A percentile compares a stretch with the other conserved stretches of the same genome.
phyloP scores from a whole-genome alignment of 2,329 filamentous ascomycete genomes.

The Hypoxylon sp. region DNA sequence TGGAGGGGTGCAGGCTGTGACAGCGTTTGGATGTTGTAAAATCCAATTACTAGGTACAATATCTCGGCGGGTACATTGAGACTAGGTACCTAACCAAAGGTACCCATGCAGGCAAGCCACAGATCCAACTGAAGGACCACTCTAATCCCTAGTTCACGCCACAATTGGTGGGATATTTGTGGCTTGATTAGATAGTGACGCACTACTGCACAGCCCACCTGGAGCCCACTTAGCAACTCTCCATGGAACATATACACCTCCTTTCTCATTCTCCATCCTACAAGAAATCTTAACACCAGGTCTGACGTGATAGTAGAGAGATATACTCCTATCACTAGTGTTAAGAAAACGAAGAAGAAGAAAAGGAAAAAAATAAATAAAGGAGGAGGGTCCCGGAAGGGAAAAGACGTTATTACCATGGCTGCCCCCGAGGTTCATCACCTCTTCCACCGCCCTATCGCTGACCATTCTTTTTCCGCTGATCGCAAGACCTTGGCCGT shows the following conservation, averaged over 20 bases:
- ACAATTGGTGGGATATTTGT: constrained; percentile 11
- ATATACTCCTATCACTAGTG: constrained; percentile 83
- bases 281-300: constrained; percentile 14
- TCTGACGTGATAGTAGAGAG: constrained; percentile 91
- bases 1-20: constrained; percentile 3
- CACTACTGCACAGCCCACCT: constrained; percentile 13
- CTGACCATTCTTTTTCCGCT: constrained; percentile 97
- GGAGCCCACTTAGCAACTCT: background rate
- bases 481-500: constrained; percentile 92
- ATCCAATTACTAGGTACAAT: background rate
- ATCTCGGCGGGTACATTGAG: background rate
- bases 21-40: constrained; percentile 9
- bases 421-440: constrained; percentile 91
- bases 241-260: background rate
- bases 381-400: background rate
- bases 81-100: background rate
- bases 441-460: constrained; percentile 95
- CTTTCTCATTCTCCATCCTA: constrained; percentile 2
- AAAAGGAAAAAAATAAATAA: background rate
- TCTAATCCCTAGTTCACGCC: background rate
- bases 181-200: constrained; percentile 23
- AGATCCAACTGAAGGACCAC: background rate
- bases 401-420: constrained; percentile 75
- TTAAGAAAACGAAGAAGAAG: background rate
- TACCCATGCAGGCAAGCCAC: background rate